phyloP scores from a whole-genome alignment of 2,329 filamentous ascomycete genomes.

The Monascus ruber region DNA sequence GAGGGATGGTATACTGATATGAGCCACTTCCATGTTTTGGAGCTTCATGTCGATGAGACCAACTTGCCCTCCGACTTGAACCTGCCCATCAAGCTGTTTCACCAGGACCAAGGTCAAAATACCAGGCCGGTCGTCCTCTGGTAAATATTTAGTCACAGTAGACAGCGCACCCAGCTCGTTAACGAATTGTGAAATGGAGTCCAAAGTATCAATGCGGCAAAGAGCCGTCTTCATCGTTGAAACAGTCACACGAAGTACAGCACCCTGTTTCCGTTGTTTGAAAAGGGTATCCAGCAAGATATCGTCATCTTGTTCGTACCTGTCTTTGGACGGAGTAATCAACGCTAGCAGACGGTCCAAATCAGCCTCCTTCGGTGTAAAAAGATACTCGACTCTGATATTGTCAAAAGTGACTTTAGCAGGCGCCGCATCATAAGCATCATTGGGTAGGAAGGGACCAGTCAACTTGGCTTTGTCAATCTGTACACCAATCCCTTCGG shows the following conservation, averaged over 20 bases:
- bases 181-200: slow-evolving; percentile 57
- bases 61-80: slow-evolving; percentile 57
- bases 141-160: slow-evolving; percentile 84
- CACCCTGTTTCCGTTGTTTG: slow-evolving; percentile 74
- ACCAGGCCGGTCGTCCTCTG: slow-evolving; percentile 88
- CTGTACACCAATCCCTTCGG: slow-evolving; percentile 58
- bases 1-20: slow-evolving; percentile 76
- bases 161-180: slow-evolving; percentile 74
- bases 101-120: slow-evolving; percentile 63
- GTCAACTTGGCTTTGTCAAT: slow-evolving; percentile 65
- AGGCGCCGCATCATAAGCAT: slow-evolving; percentile 36
- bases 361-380: slow-evolving; percentile 64
- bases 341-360: slow-evolving; percentile 71
- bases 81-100: slow-evolving; percentile 48
- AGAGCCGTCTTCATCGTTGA: slow-evolving; percentile 54
- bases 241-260: slow-evolving; percentile 61
- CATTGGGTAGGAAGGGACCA: slow-evolving; percentile 53
- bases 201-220: slow-evolving; percentile 52
- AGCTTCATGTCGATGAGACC: slow-evolving; percentile 52
- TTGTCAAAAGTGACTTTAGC: slow-evolving; percentile 53
- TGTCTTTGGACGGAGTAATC: slow-evolving; percentile 82
- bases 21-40: slow-evolving; percentile 57
- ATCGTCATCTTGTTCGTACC: slow-evolving; percentile 81
- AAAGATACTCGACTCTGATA: slow-evolving; percentile 61
- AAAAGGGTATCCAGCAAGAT: slow-evolving; percentile 89